Percentiles rank a stretch among this genome's conserved stretches.
Evolutionary conservation across 208 protist genomes (phyloP).

Genomic region (Leishmania tarentolae): DNA sequence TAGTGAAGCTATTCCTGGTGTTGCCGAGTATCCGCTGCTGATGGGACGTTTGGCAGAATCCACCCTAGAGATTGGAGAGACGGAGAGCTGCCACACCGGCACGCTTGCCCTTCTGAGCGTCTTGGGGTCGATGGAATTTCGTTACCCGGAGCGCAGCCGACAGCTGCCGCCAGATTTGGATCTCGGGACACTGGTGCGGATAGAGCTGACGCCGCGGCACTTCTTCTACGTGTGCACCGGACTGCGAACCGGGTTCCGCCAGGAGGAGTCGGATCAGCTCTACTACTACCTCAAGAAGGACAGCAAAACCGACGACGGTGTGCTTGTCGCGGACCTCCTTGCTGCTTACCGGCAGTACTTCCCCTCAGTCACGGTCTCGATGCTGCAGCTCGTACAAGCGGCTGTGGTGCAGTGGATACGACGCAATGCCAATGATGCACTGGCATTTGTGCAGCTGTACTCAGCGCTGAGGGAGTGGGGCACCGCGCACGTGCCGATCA

Average conservation of each 20-base stretch:
- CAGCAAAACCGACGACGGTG: slow-evolving; percentile 16
- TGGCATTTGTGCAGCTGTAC: slow-evolving; percentile 61
- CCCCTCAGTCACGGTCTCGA: slow-evolving; percentile 54
- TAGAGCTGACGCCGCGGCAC: slow-evolving; percentile 35
- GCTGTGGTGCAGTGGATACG: slow-evolving; percentile 34
- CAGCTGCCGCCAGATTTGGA: slow-evolving; percentile 28
- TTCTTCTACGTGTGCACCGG: slow-evolving; percentile 60
- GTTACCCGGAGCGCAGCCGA: slow-evolving; percentile 13
- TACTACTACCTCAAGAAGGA: slow-evolving; percentile 63
- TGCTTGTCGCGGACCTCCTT: slow-evolving; percentile 46
- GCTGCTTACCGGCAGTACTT: slow-evolving; percentile 64
- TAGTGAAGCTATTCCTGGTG: slow-evolving; percentile 40
- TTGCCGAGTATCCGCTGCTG: slow-evolving; percentile 68
- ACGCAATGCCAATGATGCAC: slow-evolving; percentile 27
- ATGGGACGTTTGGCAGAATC: slow-evolving; percentile 68
- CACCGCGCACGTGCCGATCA: slow-evolving; percentile 47
- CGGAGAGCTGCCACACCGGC: slow-evolving; percentile 33
- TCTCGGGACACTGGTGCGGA: slow-evolving; percentile 19
- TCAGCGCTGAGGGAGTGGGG: slow-evolving; percentile 42
- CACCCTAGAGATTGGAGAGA: slow-evolving; percentile 34
- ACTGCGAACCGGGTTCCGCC: slow-evolving; percentile 42
- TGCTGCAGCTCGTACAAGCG: slow-evolving; percentile 44
- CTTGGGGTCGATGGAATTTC: slow-evolving; percentile 20
- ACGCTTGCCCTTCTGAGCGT: slow-evolving; percentile 43
- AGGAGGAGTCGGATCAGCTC: slow-evolving; percentile 53